Conservation (phyloP, 768 basidiomycete genomes). For the Rhizopogon vesiculosus region DNA sequence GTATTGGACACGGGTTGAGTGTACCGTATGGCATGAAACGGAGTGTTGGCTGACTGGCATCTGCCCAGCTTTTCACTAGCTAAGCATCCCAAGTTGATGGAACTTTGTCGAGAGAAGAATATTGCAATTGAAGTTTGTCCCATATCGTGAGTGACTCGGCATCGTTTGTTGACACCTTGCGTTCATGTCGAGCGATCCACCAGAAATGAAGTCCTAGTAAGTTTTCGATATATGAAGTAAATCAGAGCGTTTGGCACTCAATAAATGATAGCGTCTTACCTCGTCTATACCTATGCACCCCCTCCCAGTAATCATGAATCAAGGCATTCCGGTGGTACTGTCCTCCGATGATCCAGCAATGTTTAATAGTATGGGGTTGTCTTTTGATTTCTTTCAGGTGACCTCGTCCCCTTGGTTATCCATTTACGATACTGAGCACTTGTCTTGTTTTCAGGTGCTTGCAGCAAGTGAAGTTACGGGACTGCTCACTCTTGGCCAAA, state of each 20-base stretch:
- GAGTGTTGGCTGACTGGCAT: background rate
- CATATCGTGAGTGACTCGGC: constrained; percentile 33
- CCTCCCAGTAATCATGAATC: constrained; percentile 58
- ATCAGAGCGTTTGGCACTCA: background rate
- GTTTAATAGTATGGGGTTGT: constrained; percentile 73
- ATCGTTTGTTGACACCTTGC: background rate
- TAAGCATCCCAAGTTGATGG: constrained; percentile 42
- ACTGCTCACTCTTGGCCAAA: constrained; percentile 49
- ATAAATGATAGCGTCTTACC: constrained; percentile 50
- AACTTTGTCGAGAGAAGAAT: constrained; percentile 33
- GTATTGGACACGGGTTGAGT: constrained; percentile 45
- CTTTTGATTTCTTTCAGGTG: constrained; percentile 74
- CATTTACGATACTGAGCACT: background rate
- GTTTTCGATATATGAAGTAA: background rate
- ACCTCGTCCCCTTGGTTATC: constrained; percentile 3
- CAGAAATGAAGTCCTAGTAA: constrained; percentile 69
- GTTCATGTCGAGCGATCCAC: background rate
- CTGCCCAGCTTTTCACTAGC: constrained; percentile 34
- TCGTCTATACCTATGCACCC: constrained; percentile 77
- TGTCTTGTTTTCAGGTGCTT: constrained; percentile 37
- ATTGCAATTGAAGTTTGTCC: constrained; percentile 46
- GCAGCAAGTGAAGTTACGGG: constrained; percentile 63
- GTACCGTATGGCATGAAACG: background rate
- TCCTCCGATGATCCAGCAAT: constrained; percentile 71
- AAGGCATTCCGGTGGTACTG: constrained; percentile 65